These are phyloP conservation scores for Syzygium jambos DNA, from an alignment of 345 rosid genomes.

Conservation along the genomic window DNA sequence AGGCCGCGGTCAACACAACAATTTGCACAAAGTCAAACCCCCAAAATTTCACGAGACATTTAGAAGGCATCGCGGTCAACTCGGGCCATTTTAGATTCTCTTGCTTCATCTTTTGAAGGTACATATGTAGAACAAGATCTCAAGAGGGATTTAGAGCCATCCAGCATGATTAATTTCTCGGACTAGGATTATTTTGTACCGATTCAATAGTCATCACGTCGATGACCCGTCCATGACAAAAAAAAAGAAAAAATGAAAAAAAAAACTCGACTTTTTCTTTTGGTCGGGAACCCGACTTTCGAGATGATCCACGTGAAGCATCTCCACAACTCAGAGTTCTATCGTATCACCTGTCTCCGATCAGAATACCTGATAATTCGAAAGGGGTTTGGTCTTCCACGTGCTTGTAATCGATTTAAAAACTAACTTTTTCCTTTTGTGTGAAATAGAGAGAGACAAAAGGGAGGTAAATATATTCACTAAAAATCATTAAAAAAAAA, in stretches of 20 bases:
- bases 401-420: neutral
- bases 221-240: neutral
- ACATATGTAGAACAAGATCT: neutral
- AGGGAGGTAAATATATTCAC: neutral
- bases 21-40: neutral
- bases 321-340: accelerated
- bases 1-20: neutral
- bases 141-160: neutral
- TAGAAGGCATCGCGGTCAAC: neutral
- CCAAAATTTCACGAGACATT: neutral
- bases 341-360: accelerated
- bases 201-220: neutral
- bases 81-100: neutral
- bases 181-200: neutral
- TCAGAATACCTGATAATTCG: accelerated
- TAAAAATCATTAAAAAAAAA: neutral
- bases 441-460: neutral
- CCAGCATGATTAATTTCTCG: neutral
- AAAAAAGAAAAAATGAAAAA: no score
- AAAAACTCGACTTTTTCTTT: neutral
- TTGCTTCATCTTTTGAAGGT: neutral
- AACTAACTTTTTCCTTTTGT: neutral
- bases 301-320: accelerated
- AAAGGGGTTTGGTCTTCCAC: neutral
- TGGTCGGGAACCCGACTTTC: neutral